Evolutionary conservation across 441 rosid genomes (phyloP), one percentile per base, ranked within the genome.

Genomic region (Biscutella laevigata): DNA sequence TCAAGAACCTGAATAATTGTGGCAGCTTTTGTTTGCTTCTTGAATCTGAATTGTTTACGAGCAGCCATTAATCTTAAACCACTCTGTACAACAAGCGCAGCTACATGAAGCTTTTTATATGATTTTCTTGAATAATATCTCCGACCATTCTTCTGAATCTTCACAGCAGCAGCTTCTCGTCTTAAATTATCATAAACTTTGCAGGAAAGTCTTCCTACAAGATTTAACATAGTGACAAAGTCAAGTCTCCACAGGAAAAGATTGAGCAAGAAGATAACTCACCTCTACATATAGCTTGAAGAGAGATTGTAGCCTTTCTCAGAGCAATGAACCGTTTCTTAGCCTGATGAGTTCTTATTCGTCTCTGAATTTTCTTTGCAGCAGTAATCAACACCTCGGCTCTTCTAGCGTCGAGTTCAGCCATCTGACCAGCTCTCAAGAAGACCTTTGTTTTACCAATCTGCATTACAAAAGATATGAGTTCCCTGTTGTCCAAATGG

Each of bases 361-460:
- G 83, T 25, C 95, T 58, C 68, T 92, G 99, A 61, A 92, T 81
- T n/a, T 70, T 75, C 76, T 77, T 88, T 5, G 99, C 99, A 41
- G 97, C 99, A 40, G n/a, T 68, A 59, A 73, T 81, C 61, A 92
- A 87, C 7, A 92, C 83, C 75, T 78, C 88, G 36, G 97, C 69
- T 54, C 99, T 86, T 59, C 82, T 66, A 62, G 95, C 84, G 62
- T 92, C 99, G 52, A 92, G 71, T 72, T 88, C 99, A 57, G 99
- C 99, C 97, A 94, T 94, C 76, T 94, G 99, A 59, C 99, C 99
- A 7, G 95, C 97, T 71, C 99, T 83, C 58, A 92, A 66, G 71
- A 92, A 92, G 50, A 92, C 80, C 79, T 88, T 92, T 19, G 97
- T 92, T 72, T 82, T 81, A 50, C 99, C 99, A 70, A 92, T 78